A percentile compares a stretch with the other conserved stretches of the same genome.
phyloP scores from a whole-genome alignment of 2,329 filamentous ascomycete species.

The Aaosphaeria pasadenensis region DNA sequence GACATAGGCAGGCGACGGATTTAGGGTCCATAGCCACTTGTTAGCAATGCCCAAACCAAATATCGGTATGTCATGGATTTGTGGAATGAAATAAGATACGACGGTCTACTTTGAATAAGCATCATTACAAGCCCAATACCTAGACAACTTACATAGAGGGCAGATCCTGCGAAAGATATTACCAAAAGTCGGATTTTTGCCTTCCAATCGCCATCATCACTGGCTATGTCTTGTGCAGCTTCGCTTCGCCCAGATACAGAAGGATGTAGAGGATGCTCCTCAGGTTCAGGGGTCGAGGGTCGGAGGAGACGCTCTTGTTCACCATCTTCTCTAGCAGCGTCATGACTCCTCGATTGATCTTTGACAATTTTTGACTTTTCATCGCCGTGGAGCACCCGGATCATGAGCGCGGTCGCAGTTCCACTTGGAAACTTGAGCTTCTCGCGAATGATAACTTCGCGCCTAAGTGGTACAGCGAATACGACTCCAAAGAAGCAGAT shows the following conservation, averaged over 20 bases:
- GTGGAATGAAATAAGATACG: conserved; percentile 83
- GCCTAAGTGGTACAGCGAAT: conserved; percentile 87
- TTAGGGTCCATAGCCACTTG: conserved; percentile 92
- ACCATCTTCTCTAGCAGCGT: background rate
- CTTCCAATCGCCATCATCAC: conserved; percentile 54
- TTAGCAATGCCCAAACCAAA: conserved; percentile 72
- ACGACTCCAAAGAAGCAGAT: conserved; percentile 96
- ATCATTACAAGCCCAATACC: conserved; percentile 1
- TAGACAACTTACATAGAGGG: conserved; percentile 42
- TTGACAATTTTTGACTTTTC: conserved; percentile 16
- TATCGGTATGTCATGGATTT: conserved; percentile 80
- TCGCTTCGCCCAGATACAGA: conserved; percentile 15
- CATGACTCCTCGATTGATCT: conserved; percentile 1
- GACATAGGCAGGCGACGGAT: conserved; percentile 94
- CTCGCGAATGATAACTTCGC: conserved; percentile 89
- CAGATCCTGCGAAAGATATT: conserved; percentile 59
- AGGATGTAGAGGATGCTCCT: conserved; percentile 17
- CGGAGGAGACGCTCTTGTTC: conserved; percentile 36
- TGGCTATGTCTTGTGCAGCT: conserved; percentile 21
- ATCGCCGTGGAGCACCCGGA: conserved; percentile 78
- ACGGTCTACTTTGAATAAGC: conserved; percentile 58
- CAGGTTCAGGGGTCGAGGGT: conserved; percentile 12
- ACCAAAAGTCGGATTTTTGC: conserved; percentile 59
- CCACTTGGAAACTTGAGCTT: conserved; percentile 92
- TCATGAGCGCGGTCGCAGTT: conserved; percentile 91